A percentile compares a stretch with the other conserved stretches of the same genome.
Conservation (phyloP, 768 basidiomycete species). For the Gloeophyllum trabeum region DNA sequence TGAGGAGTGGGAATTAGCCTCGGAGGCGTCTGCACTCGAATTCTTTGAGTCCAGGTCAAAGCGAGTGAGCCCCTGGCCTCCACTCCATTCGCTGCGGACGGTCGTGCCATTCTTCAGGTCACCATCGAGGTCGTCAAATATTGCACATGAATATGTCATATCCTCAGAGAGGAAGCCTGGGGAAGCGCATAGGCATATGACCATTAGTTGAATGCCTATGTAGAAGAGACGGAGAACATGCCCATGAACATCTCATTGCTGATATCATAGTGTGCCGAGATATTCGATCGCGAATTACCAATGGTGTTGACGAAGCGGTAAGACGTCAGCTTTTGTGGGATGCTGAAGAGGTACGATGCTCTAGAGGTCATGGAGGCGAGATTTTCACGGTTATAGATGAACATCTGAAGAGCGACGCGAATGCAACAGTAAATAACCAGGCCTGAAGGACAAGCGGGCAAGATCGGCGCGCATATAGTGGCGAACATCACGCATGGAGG, state of each 20-base stretch:
- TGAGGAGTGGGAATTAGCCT: not conserved
- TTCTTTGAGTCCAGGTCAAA: constrained; percentile 6
- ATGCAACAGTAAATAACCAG: not conserved
- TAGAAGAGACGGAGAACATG: constrained; percentile 15
- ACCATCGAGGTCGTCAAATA: constrained; percentile 53
- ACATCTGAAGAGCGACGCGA: constrained; percentile 38
- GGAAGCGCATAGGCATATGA: not conserved
- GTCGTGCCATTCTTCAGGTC: constrained; percentile 27
- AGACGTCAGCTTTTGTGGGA: constrained; percentile 43
- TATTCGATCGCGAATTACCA: constrained; percentile 53
- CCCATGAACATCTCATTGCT: constrained; percentile 68
- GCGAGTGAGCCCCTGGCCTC: constrained; percentile 23
- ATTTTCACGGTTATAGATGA: constrained; percentile 42
- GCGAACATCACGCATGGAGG: too few relatives aligned
- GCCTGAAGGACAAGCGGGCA: not conserved
- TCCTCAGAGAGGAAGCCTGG: constrained; percentile 47
- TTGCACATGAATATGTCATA: constrained; percentile 72
- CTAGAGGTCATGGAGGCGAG: constrained; percentile 38
- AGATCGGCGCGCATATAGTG: too few relatives aligned
- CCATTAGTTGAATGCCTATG: not conserved
- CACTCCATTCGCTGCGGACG: constrained; percentile 20
- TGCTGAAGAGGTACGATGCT: constrained; percentile 39
- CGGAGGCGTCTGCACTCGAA: too few relatives aligned
- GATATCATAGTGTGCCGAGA: constrained; percentile 71
- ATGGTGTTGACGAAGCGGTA: constrained; percentile 58